These are phyloP conservation scores for Pythium grandisporangium DNA, from an alignment of 352 stramenopile genomes.

Conservation along the genomic window DNA sequence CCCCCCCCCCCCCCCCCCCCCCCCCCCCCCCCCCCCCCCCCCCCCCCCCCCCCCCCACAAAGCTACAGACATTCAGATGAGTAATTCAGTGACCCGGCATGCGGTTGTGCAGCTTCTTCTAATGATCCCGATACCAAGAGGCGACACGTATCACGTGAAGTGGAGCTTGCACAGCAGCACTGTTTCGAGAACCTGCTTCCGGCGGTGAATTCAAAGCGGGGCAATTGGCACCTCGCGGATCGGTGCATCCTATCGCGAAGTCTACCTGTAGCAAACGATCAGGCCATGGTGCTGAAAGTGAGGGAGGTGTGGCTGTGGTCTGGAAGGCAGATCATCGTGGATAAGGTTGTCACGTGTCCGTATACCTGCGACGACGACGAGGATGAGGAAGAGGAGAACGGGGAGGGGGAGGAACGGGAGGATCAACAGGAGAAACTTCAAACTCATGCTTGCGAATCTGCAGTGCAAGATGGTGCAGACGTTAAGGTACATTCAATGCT, in stretches of 20 bases:
- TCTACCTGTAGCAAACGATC: slow-evolving; percentile 13
- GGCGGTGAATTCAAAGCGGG: slow-evolving; percentile 27
- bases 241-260: slow-evolving; percentile 41
- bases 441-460: too few relatives aligned
- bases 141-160: slow-evolving; percentile 6
- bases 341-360: slow-evolving; percentile 44
- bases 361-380: slow-evolving; percentile 4
- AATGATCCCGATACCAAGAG: too few relatives aligned
- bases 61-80: neutral
- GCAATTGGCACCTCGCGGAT: slow-evolving; percentile 65
- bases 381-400: slow-evolving; percentile 2
- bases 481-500: slow-evolving; percentile 8
- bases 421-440: slow-evolving; percentile 14
- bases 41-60: too few relatives aligned
- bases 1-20: too few relatives aligned
- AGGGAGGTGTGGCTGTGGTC: slow-evolving; percentile 58
- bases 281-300: slow-evolving; percentile 37
- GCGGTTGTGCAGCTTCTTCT: too few relatives aligned
- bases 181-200: slow-evolving; percentile 19
- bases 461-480: slow-evolving; percentile 8
- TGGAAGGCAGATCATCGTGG: slow-evolving; percentile 41
- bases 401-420: slow-evolving; percentile 1
- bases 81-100: too few relatives aligned
- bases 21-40: too few relatives aligned
- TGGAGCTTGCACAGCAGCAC: slow-evolving; percentile 1